Conservation (phyloP, 495 filamentous ascomycete genomes). For the Patellaria atrata region DNA sequence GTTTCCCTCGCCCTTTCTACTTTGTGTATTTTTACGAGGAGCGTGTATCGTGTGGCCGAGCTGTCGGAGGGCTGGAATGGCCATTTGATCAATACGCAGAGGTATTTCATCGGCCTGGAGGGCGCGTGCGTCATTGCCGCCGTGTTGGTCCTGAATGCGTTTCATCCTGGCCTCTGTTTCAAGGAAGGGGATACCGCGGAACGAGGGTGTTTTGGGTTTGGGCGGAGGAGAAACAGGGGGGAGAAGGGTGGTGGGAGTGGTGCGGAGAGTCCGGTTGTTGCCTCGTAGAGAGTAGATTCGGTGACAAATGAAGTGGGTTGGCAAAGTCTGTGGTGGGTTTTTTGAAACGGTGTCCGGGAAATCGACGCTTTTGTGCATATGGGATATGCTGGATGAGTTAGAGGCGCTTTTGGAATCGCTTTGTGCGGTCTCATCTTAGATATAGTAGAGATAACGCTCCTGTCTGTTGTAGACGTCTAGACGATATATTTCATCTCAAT, state of each 20-base stretch:
- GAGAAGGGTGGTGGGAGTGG: background rate
- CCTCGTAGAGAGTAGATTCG: too few relatives aligned
- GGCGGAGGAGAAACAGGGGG: background rate
- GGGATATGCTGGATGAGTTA: too few relatives aligned
- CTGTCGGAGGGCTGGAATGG: slow-evolving; percentile 25
- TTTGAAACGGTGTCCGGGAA: too few relatives aligned
- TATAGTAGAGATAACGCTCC: too few relatives aligned
- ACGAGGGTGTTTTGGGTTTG: slow-evolving; percentile 5
- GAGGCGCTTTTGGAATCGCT: too few relatives aligned
- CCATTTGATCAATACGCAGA: slow-evolving; percentile 20
- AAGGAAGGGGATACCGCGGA: slow-evolving; percentile 13
- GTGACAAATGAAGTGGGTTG: too few relatives aligned
- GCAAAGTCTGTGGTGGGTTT: too few relatives aligned
- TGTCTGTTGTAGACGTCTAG: too few relatives aligned
- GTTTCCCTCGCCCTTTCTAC: slow-evolving; percentile 17
- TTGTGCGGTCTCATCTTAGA: too few relatives aligned
- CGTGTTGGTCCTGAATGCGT: slow-evolving; percentile 18
- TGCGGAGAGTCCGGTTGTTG: too few relatives aligned
- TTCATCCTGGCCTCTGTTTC: slow-evolving; percentile 21
- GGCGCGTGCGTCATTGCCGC: slow-evolving; percentile 16
- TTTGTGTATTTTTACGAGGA: slow-evolving; percentile 23
- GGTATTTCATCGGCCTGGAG: slow-evolving; percentile 22
- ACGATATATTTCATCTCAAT: too few relatives aligned
- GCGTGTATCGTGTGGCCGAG: slow-evolving; percentile 28
- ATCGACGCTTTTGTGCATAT: too few relatives aligned